Conservation (phyloP, 225 moss, liverwort and hornwort genomes). For the Thuidium tamariscinum region DNA sequence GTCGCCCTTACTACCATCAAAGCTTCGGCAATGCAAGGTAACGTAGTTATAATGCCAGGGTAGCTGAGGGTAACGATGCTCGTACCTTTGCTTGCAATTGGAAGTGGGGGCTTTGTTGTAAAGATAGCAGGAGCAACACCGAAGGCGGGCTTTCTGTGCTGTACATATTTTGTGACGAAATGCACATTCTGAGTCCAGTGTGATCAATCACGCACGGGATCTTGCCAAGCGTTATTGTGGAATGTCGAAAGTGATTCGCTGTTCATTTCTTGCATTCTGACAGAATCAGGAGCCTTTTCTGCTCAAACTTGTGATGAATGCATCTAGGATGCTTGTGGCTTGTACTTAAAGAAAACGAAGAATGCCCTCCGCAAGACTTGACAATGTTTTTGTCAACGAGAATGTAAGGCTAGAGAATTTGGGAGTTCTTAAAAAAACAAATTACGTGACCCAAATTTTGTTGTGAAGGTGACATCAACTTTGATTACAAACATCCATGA, state of each 20-base stretch:
- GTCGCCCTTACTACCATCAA: slow-evolving; percentile 65
- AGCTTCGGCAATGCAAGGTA: slow-evolving; percentile 75
- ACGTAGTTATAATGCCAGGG: background rate
- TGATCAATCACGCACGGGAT: background rate
- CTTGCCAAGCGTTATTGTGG: background rate
- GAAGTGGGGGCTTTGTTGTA: background rate
- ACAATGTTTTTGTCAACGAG: too few relatives aligned
- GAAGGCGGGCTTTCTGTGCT: background rate
- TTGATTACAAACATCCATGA: too few relatives aligned
- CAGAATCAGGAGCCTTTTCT: background rate
- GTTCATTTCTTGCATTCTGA: background rate
- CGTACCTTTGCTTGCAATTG: background rate
- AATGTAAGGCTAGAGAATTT: too few relatives aligned
- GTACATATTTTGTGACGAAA: background rate
- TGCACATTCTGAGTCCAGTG: background rate
- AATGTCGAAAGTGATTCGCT: background rate
- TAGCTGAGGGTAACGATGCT: background rate
- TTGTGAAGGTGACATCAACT: too few relatives aligned
- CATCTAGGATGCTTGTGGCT: too few relatives aligned
- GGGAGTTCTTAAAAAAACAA: too few relatives aligned
- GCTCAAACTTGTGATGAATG: background rate
- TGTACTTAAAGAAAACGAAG: too few relatives aligned
- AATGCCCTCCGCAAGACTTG: too few relatives aligned
- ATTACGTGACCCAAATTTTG: too few relatives aligned
- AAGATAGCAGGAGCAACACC: background rate